Percentiles rank a stretch among this genome's conserved stretches.
phyloP scores from a whole-genome alignment of 225 moss, liverwort and hornwort species.

The Ulota crispa region DNA sequence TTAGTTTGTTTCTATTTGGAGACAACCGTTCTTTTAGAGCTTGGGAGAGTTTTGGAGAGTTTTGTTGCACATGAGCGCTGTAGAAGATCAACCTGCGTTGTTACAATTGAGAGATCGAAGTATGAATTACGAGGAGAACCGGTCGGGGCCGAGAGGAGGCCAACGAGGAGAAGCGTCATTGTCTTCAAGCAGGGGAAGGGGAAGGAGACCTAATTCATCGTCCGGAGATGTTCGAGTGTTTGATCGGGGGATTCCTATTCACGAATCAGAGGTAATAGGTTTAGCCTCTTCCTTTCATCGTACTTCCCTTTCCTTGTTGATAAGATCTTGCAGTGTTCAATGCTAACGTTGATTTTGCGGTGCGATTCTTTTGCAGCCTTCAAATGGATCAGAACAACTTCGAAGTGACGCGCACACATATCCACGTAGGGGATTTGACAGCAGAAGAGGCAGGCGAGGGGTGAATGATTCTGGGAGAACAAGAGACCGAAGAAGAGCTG shows the following conservation, averaged over 20 bases:
- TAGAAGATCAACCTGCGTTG: conserved; percentile 17
- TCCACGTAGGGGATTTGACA: conserved; percentile 39
- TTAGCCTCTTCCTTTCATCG: not conserved
- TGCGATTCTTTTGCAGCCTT: conserved; percentile 22
- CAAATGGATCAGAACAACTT: conserved; percentile 19
- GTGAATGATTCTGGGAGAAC: conserved; percentile 30
- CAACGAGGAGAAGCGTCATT: conserved; percentile 27
- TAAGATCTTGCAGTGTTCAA: not conserved
- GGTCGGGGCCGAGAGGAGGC: conserved; percentile 28
- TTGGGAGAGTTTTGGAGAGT: not conserved
- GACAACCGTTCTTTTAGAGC: no score
- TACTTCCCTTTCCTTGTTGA: not conserved
- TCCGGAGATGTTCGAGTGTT: conserved; percentile 62
- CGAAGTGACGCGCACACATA: conserved; percentile 22
- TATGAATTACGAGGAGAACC: conserved; percentile 24
- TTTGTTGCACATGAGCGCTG: conserved; percentile 22
- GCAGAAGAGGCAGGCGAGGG: conserved; percentile 42
- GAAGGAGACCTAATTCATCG: conserved; percentile 24
- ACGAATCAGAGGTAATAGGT: conserved; percentile 20
- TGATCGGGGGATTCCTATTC: conserved; percentile 26
- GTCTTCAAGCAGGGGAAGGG: conserved; percentile 36
- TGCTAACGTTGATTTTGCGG: not conserved
- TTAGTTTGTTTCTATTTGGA: not conserved
- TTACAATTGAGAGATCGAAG: conserved; percentile 5
- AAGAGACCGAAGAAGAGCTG: conserved; percentile 17